Percentiles rank a stretch among this genome's conserved stretches.
Evolutionary conservation across 495 filamentous ascomycete genomes (phyloP).

Genomic region (Annulohypoxylon bovei): DNA sequence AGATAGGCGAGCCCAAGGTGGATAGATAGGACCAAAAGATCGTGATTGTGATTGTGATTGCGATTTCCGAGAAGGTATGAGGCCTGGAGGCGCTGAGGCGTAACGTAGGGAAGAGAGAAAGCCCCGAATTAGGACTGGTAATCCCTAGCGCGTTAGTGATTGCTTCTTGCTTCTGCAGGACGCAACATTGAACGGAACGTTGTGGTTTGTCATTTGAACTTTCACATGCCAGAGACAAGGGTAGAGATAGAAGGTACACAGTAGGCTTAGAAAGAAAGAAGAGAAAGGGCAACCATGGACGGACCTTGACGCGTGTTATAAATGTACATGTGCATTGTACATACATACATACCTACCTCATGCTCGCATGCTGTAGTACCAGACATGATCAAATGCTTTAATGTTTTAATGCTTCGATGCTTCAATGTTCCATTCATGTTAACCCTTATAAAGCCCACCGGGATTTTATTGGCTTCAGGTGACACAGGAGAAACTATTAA

Average conservation of each 20-base stretch:
- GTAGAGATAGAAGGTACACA: conserved; percentile 6
- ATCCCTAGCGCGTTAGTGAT: background rate
- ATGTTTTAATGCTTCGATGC: no score
- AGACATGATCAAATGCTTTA: no score
- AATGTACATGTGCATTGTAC: background rate
- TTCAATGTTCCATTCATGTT: no score
- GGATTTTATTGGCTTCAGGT: background rate
- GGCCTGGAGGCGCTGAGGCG: no score
- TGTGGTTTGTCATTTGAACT: conserved; percentile 7
- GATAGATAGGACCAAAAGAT: conserved; percentile 22
- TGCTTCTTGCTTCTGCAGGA: background rate
- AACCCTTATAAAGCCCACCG: background rate
- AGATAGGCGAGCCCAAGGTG: conserved; percentile 28
- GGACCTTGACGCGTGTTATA: background rate
- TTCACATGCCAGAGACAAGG: conserved; percentile 46
- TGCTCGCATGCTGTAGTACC: no score
- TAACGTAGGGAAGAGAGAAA: conserved; percentile 8
- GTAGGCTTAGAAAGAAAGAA: conserved; percentile 8
- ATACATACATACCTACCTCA: background rate
- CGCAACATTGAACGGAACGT: background rate
- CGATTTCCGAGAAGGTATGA: background rate
- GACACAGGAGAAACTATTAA: background rate
- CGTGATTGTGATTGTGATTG: conserved; percentile 9
- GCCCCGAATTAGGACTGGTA: conserved; percentile 22
- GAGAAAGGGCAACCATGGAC: background rate